Base-by-base conservation (phyloP, 169 alveolate species). In the Sarcocystis neurona region DNA sequence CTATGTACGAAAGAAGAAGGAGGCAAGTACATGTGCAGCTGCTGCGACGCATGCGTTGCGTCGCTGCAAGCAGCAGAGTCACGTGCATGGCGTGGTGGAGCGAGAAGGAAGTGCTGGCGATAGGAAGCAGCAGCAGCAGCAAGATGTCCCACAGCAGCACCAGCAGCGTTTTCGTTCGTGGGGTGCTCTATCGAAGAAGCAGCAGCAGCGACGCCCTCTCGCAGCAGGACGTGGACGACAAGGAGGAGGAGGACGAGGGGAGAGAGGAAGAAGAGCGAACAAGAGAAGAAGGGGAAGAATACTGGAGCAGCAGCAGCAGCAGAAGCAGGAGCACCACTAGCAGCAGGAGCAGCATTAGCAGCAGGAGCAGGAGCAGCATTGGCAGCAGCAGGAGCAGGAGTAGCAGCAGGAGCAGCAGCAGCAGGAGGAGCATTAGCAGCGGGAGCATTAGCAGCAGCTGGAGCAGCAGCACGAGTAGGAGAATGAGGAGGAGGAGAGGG, bases 291-390 rank as follows among this genome's bases (percentile, higher is more conserved):
- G n/a, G n/a, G n/a, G n/a, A 12, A 58, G 70, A 34, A 58, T 1
- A 58, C n/a, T 23, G 70, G n/a, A 34, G 70, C 3, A 10, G 60
- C 27, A 18, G 82, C 5, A 39, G 53, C 2, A 12, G 56, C 10
- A 43, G 56, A 27, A 56, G 8, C 39, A 20, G 53, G 23, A 0
- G 56, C 0, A 39, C 58, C 58, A 56, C 8, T 72, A 3, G 2
- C 34, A n/a, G 82, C 58, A 39, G 82, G 82, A 18, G 41, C 41
- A 56, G 82, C n/a, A n/a, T n/a, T n/a, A n/a, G n/a, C n/a, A n/a
- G n/a, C n/a, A n/a, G n/a, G n/a, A n/a, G n/a, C n/a, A n/a, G n/a
- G n/a, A n/a, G n/a, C n/a, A n/a, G n/a, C n/a, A n/a, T n/a, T n/a
- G n/a, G n/a, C n/a, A n/a, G n/a, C n/a, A n/a, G n/a, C n/a, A n/a